Evolutionary conservation across 805 yeast species (phyloP).

Genomic region (Kuraishia hungarica): DNA sequence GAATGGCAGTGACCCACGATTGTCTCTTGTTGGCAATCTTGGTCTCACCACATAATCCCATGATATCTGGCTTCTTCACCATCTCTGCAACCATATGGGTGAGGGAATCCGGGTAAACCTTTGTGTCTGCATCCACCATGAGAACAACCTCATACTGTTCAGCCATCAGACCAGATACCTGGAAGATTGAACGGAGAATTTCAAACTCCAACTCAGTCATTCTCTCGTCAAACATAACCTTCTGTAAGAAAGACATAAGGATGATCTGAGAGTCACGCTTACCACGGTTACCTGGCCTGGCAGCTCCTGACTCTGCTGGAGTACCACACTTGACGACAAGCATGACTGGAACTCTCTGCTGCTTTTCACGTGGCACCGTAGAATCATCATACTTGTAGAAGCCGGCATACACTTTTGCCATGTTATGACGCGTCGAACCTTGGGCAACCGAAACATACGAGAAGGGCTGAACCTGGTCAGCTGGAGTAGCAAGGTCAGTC

Average conservation of each 20-base stretch:
- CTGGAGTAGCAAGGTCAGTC: conserved; percentile 64
- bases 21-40: conserved; percentile 76
- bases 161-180: conserved; percentile 77
- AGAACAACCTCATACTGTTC: conserved; percentile 72
- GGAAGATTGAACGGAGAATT: conserved; percentile 66
- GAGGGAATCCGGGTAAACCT: conserved; percentile 76
- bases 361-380: conserved; percentile 72
- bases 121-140: conserved; percentile 95
- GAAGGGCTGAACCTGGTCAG: conserved; percentile 68
- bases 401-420: conserved; percentile 96
- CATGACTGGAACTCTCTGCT: conserved; percentile 76
- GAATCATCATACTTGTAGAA: conserved; percentile 78
- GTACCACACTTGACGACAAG: conserved; percentile 85
- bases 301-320: conserved; percentile 59
- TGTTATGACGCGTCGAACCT: conserved; percentile 91
- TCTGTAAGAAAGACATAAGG: conserved; percentile 83
- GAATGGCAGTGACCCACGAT: conserved; percentile 89
- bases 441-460: conserved; percentile 95
- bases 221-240: conserved; percentile 84
- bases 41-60: conserved; percentile 96
- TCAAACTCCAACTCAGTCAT: conserved; percentile 88
- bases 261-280: conserved; percentile 92
- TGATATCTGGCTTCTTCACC: conserved; percentile 76
- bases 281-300: conserved; percentile 91
- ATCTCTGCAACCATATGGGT: conserved; percentile 88